Base-by-base conservation (phyloP, 2,329 filamentous ascomycete genomes). In the Dactylellina leptospora region DNA sequence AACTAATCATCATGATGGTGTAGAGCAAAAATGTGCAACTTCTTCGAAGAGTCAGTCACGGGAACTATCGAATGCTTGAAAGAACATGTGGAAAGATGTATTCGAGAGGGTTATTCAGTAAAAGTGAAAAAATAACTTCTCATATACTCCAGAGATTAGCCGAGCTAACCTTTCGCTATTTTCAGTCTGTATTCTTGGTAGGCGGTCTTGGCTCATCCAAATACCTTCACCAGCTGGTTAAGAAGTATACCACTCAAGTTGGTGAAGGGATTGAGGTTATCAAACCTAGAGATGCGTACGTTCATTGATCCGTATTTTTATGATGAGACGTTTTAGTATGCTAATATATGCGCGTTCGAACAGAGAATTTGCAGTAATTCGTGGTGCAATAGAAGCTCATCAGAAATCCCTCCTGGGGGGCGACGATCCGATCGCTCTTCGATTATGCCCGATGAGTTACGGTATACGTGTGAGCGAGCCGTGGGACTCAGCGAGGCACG, bases 281-380 rank as follows among this genome's bases (percentile, higher is more conserved):
- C n/a, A 70, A 70, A 18, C 64, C 64, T 2, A 70, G 16, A 42
- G 56, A 70, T 58, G 64, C 64, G 64, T 70, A 70, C 27, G 64
- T 45, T 23, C n/a, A n/a, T n/a, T n/a, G n/a, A n/a, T n/a, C n/a
- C n/a, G n/a, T n/a, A n/a, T n/a, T 9, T 27, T 33, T 22, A 18
- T 5, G 11, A 11, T 20, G 20, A 30, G 16, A 9, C 4, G 8
- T 6, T 1, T 4, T 4, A 38, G 16, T 30, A 13, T 45, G 11
- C 2, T 4, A 18, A 23, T 20, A 2, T 48, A 22, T 27, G 22
- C 22, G 10, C 27, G 22, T 40, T n/a, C 9, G 6, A 33, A n/a
- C 18, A 70, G 64, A 28, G 64, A 70, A 28, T 70, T 56, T 51
- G 64, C 64, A 3, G 64, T 70, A 4, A 51, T 70, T 25, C 64